These are phyloP conservation scores for Achlya hypogyna DNA, from an alignment of 352 stramenopile genomes.

Conservation along the genomic window DNA sequence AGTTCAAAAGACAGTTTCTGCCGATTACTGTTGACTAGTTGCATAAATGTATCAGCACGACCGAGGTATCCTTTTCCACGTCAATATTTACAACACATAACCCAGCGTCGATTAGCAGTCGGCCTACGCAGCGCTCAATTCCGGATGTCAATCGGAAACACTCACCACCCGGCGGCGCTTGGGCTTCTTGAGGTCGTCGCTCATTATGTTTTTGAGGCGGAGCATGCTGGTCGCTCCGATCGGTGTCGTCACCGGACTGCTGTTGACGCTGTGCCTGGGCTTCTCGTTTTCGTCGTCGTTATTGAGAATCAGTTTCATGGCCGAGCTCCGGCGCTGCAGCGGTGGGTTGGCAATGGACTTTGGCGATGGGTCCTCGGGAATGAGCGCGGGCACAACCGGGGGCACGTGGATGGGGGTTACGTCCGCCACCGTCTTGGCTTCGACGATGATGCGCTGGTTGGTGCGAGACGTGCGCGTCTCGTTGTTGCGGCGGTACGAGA, in stretches of 20 bases:
- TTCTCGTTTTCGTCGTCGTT: not conserved
- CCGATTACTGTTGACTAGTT: too few relatives aligned
- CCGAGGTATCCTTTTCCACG: too few relatives aligned
- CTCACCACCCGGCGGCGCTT: not conserved
- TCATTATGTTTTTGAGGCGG: conserved; percentile 3
- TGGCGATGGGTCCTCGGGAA: not conserved
- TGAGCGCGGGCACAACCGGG: not conserved
- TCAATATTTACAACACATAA: too few relatives aligned
- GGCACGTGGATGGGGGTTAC: conserved; percentile 3
- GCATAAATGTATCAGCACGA: too few relatives aligned
- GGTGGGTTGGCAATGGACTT: not conserved
- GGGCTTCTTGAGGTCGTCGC: conserved; percentile 4
- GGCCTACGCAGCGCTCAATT: not conserved
- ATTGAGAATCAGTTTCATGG: not conserved
- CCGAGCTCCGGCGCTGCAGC: not conserved
- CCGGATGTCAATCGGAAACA: not conserved
- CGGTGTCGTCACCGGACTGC: not conserved
- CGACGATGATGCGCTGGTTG: not conserved
- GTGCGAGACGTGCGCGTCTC: not conserved
- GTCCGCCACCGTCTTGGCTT: not conserved
- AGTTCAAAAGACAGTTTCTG: too few relatives aligned
- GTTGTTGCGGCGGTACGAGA: conserved; percentile 8
- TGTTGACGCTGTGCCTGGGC: not conserved
- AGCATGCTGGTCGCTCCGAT: not conserved
- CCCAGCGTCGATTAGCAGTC: too few relatives aligned